phyloP scores from a whole-genome alignment of 2,329 filamentous ascomycete genomes.

The Dactylellina haptotyla region DNA sequence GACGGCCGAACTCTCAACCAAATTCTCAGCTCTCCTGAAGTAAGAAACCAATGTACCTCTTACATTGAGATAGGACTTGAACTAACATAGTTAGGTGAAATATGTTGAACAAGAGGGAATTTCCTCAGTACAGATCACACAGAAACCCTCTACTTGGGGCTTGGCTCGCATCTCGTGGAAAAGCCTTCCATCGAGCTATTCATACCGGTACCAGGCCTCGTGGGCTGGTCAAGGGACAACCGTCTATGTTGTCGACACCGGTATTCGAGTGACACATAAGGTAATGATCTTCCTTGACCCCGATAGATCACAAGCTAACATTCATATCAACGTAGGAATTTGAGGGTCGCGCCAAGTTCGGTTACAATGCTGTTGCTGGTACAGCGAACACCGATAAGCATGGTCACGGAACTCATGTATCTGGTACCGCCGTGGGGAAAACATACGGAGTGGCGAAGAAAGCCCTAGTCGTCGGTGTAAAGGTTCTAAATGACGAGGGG shows the following conservation, averaged over 20 bases:
- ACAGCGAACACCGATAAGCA: slow-evolving; percentile 64
- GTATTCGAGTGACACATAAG: slow-evolving; percentile 57
- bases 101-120: slow-evolving; percentile 31
- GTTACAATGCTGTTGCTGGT: slow-evolving; percentile 59
- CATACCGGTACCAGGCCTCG: slow-evolving; percentile 57
- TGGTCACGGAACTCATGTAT: slow-evolving; percentile 73
- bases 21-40: slow-evolving; percentile 28
- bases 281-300: not conserved
- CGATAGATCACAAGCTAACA: not conserved
- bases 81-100: slow-evolving; percentile 19
- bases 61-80: not conserved
- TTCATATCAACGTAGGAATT: slow-evolving; percentile 58
- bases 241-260: slow-evolving; percentile 62
- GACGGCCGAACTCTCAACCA: slow-evolving; percentile 18
- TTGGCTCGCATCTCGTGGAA: slow-evolving; percentile 67
- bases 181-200: slow-evolving; percentile 58
- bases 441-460: slow-evolving; percentile 73
- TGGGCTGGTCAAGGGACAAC: slow-evolving; percentile 59
- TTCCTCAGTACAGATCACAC: not conserved
- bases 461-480: slow-evolving; percentile 68
- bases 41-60: too few species aligned
- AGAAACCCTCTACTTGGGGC: slow-evolving; percentile 61
- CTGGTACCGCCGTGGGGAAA: slow-evolving; percentile 70
- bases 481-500: slow-evolving; percentile 69
- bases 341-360: slow-evolving; percentile 60